Base-by-base conservation (phyloP, 768 basidiomycete species). In the Hypholoma fasciculare region DNA sequence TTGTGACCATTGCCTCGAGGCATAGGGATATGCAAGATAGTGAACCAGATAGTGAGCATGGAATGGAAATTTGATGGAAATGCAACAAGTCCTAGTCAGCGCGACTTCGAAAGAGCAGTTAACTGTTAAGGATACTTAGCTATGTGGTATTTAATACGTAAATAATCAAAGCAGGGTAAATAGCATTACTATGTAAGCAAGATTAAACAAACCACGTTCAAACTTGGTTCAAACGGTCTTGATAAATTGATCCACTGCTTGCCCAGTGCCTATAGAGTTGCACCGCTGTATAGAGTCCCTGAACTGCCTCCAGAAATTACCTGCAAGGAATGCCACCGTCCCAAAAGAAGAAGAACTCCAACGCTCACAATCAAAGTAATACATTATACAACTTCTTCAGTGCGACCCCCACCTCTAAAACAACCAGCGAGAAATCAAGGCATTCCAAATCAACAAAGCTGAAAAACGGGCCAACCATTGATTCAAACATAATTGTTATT, bases 401-500 rank as follows among this genome's bases (percentile, higher is more conserved):
- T 14, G 54, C 64, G 48, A 65, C 68, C n/a, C 48, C 50, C 23
- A 20, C 34, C 30, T 20, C 39, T 51, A 51, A 51, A 46, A 17
- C 43, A 37, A 23, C 49, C 46, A 49, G 40, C 23, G 42, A 39
- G 27, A 52, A 49, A 40, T 42, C 20, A 26, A 49, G 23, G n/a
- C 52, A 43, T 49, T 20, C 37, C 47, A 57, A 49, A 37, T 48
- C 62, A n/a, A 53, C 40, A 36, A 17, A 40, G 14, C 27, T 49
- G 27, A 43, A 30, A 40, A 57, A 26, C 40, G 34, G 42, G 38
- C 49, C 47, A 19, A 56, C 36, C 42, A 7, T 42, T 17, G 55
- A 38, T 20, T 39, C 68, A 60, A 81, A 87, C 61, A 65, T 86
- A 60, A 87, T 88, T 48, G 70, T 87, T 56, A 82, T 89, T 55